Base-by-base conservation (phyloP, 139 green algal species). In the Nannochloris sp. region DNA sequence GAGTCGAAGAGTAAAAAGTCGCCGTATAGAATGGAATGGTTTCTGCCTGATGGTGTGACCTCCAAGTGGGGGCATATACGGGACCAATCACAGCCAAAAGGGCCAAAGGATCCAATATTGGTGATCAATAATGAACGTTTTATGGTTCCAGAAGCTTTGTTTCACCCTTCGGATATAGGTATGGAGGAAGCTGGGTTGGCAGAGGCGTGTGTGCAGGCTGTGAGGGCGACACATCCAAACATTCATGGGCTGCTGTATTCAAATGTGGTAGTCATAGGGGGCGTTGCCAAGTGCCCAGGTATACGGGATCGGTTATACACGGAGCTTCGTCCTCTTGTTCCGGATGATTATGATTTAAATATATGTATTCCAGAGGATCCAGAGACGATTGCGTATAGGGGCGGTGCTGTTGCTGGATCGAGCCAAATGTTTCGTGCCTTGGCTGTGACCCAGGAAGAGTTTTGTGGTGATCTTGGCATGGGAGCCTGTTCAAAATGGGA, bases 61-160 rank as follows among this genome's bases (percentile, higher is more conserved):
- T 82, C 87, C 66, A 74, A 83, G 20, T 76, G 81, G n/a, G 91
- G 91, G 10, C 92, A 86, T 66, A 51, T 94, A 55, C n/a, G 37
- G 31, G 49, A 49, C 37, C 31, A 51, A 67, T 45, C 59, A 37
- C 50, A 40, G 61, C 51, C 20, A 45, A 29, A 12, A 57, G 61
- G 57, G 49, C 49, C 56, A 16, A 63, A 44, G 33, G 67, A 67
- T 49, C 25, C 49, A 9, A 76, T 88, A 33, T 72, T 97, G 45
- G 45, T 68, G 30, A 73, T 98, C 12, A 93, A 91, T 71, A 97
- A 96, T 70, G 92, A 98, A 79, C 84, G 90, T n/a, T 98, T 98
- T 82, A 88, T 96, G 86, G 89, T 96, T 44, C 91, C 92, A 11
- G 92, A 98, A 77, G 72, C 78, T 10, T 69, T 95, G 12, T 95